Base-by-base conservation (phyloP, 164 flowering plant genomes). In the Nymphaea thermarum region DNA sequence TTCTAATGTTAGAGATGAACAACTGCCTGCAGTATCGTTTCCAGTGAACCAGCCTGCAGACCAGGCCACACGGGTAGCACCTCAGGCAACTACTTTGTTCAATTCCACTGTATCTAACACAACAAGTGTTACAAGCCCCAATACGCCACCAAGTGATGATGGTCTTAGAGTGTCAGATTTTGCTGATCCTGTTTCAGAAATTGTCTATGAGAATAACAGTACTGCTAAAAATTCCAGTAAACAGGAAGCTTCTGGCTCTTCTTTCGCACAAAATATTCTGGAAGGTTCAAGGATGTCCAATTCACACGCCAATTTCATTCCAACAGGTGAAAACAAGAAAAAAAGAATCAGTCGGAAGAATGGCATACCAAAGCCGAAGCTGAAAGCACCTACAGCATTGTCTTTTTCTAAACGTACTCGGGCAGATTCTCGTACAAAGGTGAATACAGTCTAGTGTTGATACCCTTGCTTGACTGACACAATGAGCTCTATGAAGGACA, bases 401-500 rank as follows among this genome's bases (percentile, higher is more conserved):
- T 10, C 14, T 15, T 62, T 17, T 41, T 14, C 64, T 3, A 17
- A 17, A 62, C 7, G 64, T 6, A 62, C 42, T 41, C 64, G 10
- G 25, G 10, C 42, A 11, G 12, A 12, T 41, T 10, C 42, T 17
- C 64, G n/a, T 6, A 62, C 36, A 11, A 62, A 62, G 25, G 64
- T 17, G 25, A 8, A 10, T 62, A 17, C 3, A 17, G 11, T 62
- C 7, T 17, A 10, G 12, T 8, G 12, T 51, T 51, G 0, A 8
- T 8, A 8, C 12, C 57, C 12, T 51, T 51, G 7, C 57, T 8
- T 51, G 8, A 15, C 36, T 62, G 64, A 17, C 42, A 17, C 62
- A 4, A 10, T 6, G 45, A 63, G 8, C 68, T 65, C 47, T 5
- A 63, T 65, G 63, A 6, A 61, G 6, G 41, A 61, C 7, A 85